Percentiles rank a stretch among this genome's conserved stretches.
Conservation (phyloP, 192 early-diverging fungal species). For the Coemansia sp. region DNA sequence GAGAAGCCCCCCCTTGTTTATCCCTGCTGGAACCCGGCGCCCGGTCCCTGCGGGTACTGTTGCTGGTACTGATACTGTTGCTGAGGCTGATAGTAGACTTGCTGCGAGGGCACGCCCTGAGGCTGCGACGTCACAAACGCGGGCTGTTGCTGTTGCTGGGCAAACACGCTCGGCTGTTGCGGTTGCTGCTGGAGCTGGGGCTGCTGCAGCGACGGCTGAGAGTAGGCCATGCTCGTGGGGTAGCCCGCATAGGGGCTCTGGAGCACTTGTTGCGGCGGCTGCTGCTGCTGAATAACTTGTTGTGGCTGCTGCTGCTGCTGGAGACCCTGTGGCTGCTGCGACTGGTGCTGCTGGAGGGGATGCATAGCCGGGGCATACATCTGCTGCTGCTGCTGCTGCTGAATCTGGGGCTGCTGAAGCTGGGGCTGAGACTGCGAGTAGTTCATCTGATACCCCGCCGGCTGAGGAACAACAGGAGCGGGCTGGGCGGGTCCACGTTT, state of each 20-base stretch:
- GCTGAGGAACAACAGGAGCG: conserved; percentile 7
- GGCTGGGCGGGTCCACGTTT: conserved; percentile 20
- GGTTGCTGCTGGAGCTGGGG: not conserved
- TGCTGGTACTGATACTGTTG: conserved; percentile 21
- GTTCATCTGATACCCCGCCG: conserved; percentile 1
- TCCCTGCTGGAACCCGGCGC: conserved; percentile 3
- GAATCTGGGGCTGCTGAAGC: not conserved
- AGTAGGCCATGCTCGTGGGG: not conserved
- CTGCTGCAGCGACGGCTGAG: conserved; percentile 12
- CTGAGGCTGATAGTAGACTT: conserved; percentile 1
- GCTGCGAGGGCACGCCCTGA: not conserved
- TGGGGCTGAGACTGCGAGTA: conserved; percentile 24
- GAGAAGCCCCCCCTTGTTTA: not conserved
- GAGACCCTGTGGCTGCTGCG: not conserved
- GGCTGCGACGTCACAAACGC: conserved; percentile 1
- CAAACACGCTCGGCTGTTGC: not conserved
- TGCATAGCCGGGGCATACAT: conserved; percentile 3
- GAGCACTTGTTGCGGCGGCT: conserved; percentile 13
- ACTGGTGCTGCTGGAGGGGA: conserved; percentile 7
- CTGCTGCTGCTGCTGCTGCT: conserved; percentile 30
- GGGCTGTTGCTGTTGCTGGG: conserved; percentile 2
- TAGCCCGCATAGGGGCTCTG: not conserved
- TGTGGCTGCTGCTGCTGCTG: conserved; percentile 30
- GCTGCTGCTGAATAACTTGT: conserved; percentile 7
- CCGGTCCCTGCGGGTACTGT: conserved; percentile 3